Conservation (phyloP, 192 early-diverging fungal species). For the Polychytrium aggregatum region DNA sequence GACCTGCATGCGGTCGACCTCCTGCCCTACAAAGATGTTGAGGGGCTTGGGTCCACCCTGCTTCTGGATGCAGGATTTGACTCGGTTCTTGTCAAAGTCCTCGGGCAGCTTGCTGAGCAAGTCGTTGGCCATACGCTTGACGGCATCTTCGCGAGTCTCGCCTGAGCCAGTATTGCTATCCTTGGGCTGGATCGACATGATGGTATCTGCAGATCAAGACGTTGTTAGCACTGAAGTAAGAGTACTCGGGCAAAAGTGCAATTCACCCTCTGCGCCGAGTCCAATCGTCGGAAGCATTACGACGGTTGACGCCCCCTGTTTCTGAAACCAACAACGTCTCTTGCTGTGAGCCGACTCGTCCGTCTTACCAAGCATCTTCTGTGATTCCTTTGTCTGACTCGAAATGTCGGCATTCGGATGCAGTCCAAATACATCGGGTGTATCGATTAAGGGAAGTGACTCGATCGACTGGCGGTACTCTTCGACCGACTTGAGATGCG, state of each 20-base stretch:
- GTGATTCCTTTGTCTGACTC: constrained; percentile 47
- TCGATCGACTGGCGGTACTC: constrained; percentile 51
- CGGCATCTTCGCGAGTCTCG: constrained; percentile 53
- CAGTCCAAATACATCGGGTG: constrained; percentile 55
- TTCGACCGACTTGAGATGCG: constrained; percentile 51
- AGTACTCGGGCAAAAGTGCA: constrained; percentile 4
- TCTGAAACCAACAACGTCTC: no score
- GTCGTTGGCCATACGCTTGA: constrained; percentile 49
- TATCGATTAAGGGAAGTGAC: constrained; percentile 42
- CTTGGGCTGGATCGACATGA: constrained; percentile 59
- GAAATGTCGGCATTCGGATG: constrained; percentile 59
- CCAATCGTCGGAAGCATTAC: no score
- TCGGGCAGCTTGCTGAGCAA: constrained; percentile 46
- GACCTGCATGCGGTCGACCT: constrained; percentile 53
- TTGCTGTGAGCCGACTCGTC: no score
- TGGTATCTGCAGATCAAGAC: constrained; percentile 29
- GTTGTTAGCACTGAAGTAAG: background rate
- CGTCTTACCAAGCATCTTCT: constrained; percentile 43
- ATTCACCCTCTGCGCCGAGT: no score
- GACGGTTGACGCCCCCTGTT: no score
- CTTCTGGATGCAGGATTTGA: constrained; percentile 34
- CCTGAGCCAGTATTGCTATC: constrained; percentile 42
- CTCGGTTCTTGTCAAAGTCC: constrained; percentile 46
- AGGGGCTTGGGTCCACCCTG: constrained; percentile 47
- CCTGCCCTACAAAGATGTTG: constrained; percentile 54